Base-by-base conservation (phyloP, 345 rosid species). In the Hypericum perforatum region DNA sequence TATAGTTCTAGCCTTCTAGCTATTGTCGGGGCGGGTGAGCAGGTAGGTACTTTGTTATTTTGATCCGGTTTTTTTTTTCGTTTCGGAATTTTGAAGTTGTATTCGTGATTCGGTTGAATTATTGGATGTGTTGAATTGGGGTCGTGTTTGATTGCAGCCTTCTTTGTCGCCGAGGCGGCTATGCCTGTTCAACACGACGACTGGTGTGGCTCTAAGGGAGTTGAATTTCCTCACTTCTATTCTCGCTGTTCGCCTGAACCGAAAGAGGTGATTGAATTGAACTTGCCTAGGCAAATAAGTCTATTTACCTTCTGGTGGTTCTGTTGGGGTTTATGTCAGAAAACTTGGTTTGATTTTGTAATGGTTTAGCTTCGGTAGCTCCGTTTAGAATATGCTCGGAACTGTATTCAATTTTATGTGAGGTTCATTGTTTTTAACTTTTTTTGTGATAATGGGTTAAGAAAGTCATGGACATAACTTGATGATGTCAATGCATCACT, bases 1-100 rank as follows among this genome's bases (percentile, higher is more conserved):
- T 84, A 82, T 59, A 68, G 86, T 73, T 75, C 95, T 40, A 86
- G 81, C 77, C 95, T 90, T 45, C 89, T 90, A 43, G 97, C 97
- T 46, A 73, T 90, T 73, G 95, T 90, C 59, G 97, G 95, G 50
- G 97, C 95, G 45, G 97, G 97, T 59, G 97, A 84, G 69, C 97
- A 89, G 97, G 69, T 95, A 89, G 97, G 97, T 89, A 49, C 43
- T 43, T 50, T 8, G 12, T 37, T 32, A 37, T 52, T 22, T 16
- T 11, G 29, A 5, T 9, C 14, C 37, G 6, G 37, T 11, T 39
- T 45, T 45, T 51, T 37, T 51, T 49, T 47, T 60, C 16, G 41
- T 46, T 8, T 16, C 8, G 11, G 12, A 7, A 13, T 37, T 14
- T 5, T 41, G 44, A 16, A 22, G 11, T 49, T 41, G 7, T 13